A percentile compares a stretch with the other conserved stretches of the same genome.
Evolutionary conservation across 2,329 filamentous ascomycete species (phyloP).

Genomic region (Verticillium albo-atrum): DNA sequence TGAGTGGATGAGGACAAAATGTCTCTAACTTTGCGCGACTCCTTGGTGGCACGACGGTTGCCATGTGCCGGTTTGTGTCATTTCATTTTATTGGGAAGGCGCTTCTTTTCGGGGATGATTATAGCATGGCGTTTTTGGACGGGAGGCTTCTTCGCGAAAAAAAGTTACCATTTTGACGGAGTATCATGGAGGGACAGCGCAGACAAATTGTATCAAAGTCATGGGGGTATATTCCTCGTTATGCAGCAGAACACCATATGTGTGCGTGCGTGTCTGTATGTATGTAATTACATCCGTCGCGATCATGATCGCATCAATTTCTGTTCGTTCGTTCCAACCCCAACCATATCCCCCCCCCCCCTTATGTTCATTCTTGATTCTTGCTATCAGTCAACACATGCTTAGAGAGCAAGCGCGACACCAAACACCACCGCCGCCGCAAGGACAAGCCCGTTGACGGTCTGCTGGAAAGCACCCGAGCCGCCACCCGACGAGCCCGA

Average conservation of each 20-base stretch:
- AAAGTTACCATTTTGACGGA: neutral
- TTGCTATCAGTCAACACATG: neutral
- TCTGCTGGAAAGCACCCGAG: neutral
- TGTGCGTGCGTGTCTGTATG: too few species aligned
- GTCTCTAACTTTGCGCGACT: too few species aligned
- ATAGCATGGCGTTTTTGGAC: neutral
- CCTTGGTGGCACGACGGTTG: too few species aligned
- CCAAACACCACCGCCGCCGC: neutral
- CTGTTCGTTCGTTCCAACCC: too few species aligned
- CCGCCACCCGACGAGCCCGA: neutral
- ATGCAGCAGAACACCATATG: neutral
- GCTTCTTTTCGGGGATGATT: neutral
- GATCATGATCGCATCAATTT: neutral
- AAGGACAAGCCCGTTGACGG: neutral
- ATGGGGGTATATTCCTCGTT: neutral
- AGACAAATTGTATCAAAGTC: neutral
- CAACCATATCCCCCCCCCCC: neutral
- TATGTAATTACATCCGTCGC: neutral
- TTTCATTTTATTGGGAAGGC: neutral
- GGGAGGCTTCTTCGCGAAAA: neutral
- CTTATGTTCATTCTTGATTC: neutral
- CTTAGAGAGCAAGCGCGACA: neutral
- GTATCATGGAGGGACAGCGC: neutral
- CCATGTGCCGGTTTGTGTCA: neutral
- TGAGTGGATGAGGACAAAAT: constrained; percentile 84